Base-by-base conservation (phyloP, 805 yeast genomes). In the Wickerhamomyces mucosus region DNA sequence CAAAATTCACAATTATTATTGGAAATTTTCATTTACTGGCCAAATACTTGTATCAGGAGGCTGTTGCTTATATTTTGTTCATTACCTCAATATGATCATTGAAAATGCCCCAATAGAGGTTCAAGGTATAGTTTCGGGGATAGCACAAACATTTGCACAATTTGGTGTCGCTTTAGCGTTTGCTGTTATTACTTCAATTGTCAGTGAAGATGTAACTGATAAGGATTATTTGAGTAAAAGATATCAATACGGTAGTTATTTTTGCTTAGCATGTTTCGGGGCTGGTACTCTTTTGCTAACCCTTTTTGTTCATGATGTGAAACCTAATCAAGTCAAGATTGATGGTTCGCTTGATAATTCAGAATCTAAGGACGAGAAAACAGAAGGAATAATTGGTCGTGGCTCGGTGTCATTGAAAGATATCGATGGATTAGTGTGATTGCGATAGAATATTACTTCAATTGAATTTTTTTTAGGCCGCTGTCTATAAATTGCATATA, bases 81-180 rank as follows among this genome's bases (percentile, higher is more conserved):
- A 57, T 3, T 62, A 53, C 30, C 33, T 55, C 26, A 56, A 49
- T 23, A 49, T 54, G 3, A 41, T 61, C 9, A 45, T 51, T 38
- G 28, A 47, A 28, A 32, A 46, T 12, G 53, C 65, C 6, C 68
- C 70, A 1, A 27, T 41, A 4, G 56, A 58, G 26, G 35, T 59
- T 8, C 67, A 62, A 29, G 68, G 65, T 14, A 55, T 59, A 17
- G 61, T 61, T 6, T 36, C 57, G 4, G 69, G 65, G 1, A 39
- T 61, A 7, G 45, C 50, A 18, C 56, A 50, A 32, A 58, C 67
- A 1, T 38, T 46, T 7, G 55, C 53, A 1, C 67, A 62, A 38
- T 36, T 61, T 15, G 60, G 59, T 1, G 32, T 45, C 15, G 43
- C 58, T 32, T 21, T 58, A 14, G 52, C 55, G 1, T 40, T 43